These are phyloP conservation scores for Fusarium oxysporum DNA, from an alignment of 2,329 filamentous ascomycete genomes.

Conservation along the genomic window DNA sequence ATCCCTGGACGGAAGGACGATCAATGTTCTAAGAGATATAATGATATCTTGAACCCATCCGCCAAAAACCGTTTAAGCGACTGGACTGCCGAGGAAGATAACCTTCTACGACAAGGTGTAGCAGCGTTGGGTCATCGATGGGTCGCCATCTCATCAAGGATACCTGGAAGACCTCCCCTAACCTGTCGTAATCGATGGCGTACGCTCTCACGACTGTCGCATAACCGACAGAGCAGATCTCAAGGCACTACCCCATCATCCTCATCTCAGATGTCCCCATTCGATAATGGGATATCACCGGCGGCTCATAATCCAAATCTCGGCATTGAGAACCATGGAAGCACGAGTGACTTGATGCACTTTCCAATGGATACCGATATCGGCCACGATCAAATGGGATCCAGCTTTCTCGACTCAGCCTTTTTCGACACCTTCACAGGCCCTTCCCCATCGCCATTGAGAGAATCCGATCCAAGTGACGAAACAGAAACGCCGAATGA, in stretches of 20 bases:
- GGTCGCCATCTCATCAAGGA: slow-evolving; percentile 44
- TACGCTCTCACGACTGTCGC: slow-evolving; percentile 27
- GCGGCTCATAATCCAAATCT: slow-evolving; percentile 14
- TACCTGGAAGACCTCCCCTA: slow-evolving; percentile 45
- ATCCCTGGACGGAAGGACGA: slow-evolving; percentile 48
- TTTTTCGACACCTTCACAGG: slow-evolving; percentile 40
- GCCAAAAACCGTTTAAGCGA: slow-evolving; percentile 43
- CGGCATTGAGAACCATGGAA: slow-evolving; percentile 3
- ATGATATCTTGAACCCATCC: slow-evolving; percentile 45
- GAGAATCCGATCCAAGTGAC: slow-evolving; percentile 18
- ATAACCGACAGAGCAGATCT: slow-evolving; percentile 25
- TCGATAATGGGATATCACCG: slow-evolving; percentile 34
- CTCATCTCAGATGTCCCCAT: slow-evolving; percentile 35
- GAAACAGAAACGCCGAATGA: slow-evolving; percentile 21
- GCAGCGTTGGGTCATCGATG: slow-evolving; percentile 43
- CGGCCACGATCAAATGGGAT: slow-evolving; percentile 17
- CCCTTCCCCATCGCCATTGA: slow-evolving; percentile 22
- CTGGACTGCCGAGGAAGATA: slow-evolving; percentile 45
- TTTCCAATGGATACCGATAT: slow-evolving; percentile 24
- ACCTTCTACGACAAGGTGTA: slow-evolving; percentile 41
- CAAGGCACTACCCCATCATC: slow-evolving; percentile 38
- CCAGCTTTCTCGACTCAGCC: slow-evolving; percentile 32
- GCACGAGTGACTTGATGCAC: slow-evolving; percentile 6
- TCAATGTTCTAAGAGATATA: slow-evolving; percentile 48
- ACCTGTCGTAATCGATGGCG: slow-evolving; percentile 48